Evolutionary conservation across 179 eudicot species (phyloP).

Genomic region (Patellifolia procumbens): DNA sequence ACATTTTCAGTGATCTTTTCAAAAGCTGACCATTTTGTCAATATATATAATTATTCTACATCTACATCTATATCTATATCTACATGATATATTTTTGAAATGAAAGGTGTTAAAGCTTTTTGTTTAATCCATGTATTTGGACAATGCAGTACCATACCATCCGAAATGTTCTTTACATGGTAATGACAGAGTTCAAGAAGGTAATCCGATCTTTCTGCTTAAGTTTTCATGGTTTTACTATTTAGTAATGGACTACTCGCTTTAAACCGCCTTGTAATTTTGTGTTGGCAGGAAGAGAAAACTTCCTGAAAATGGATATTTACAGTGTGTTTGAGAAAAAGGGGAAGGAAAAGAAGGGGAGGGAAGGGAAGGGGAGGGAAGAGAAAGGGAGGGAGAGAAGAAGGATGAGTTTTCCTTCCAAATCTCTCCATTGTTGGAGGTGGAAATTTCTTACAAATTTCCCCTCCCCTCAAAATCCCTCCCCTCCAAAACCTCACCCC

Average conservation of each 20-base stretch:
- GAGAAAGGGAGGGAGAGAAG: no score
- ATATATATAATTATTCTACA: no score
- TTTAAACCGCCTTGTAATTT: background rate
- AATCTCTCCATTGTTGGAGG: no score
- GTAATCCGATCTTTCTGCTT: conserved; percentile 39
- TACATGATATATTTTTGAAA: background rate
- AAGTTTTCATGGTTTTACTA: background rate
- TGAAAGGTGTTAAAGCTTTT: background rate
- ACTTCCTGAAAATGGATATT: background rate
- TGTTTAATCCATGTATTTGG: background rate
- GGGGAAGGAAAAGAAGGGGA: no score
- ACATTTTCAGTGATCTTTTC: background rate
- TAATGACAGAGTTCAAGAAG: conserved; percentile 76
- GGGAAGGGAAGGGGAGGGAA: no score
- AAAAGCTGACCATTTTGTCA: background rate
- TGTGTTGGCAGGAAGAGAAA: conserved; percentile 2
- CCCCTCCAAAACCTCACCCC: no score
- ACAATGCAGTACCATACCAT: conserved; percentile 71
- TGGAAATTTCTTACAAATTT: no score
- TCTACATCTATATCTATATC: no score
- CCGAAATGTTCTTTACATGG: conserved; percentile 74
- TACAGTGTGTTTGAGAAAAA: no score
- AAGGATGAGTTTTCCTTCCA: no score
- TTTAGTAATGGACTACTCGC: background rate
- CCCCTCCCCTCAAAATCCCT: no score